phyloP scores from a whole-genome alignment of 2,329 filamentous ascomycete species.

The Aspergillus novoparasiticus region DNA sequence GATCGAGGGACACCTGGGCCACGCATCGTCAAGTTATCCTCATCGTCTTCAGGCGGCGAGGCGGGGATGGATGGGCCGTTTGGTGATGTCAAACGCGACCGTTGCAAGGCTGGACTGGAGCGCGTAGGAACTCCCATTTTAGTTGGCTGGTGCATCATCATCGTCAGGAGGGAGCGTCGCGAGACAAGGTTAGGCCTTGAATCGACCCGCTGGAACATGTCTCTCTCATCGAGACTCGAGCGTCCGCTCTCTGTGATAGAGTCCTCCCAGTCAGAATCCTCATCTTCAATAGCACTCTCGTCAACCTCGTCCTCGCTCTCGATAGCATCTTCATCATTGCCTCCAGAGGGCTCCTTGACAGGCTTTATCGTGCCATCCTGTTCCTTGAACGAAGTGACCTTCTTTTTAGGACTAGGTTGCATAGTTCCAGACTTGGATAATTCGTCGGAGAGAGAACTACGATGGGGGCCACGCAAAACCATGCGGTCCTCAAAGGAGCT shows the following conservation, averaged over 20 bases:
- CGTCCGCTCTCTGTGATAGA: conserved; percentile 80
- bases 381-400: conserved; percentile 80
- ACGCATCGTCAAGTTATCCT: conserved; percentile 64
- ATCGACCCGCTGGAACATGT: conserved; percentile 86
- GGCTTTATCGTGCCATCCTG: conserved; percentile 70
- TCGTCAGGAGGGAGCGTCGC: conserved; percentile 83
- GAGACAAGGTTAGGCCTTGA: conserved; percentile 84
- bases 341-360: conserved; percentile 57
- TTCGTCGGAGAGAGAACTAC: conserved; percentile 58
- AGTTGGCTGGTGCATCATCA: conserved; percentile 82
- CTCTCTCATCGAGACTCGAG: conserved; percentile 77
- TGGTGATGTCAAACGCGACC: conserved; percentile 65
- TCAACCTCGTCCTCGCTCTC: conserved; percentile 70
- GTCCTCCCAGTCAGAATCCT: conserved; percentile 64
- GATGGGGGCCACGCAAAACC: conserved; percentile 51
- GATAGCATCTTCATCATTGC: conserved; percentile 59
- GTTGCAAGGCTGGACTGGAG: conserved; percentile 48
- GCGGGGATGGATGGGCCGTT: conserved; percentile 67
- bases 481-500: conserved; percentile 71
- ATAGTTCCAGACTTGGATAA: conserved; percentile 47
- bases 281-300: conserved; percentile 79
- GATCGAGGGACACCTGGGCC: conserved; percentile 68
- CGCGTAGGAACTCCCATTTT: conserved; percentile 63
- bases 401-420: conserved; percentile 57
- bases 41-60: conserved; percentile 61